phyloP scores from a whole-genome alignment of 2,329 filamentous ascomycete genomes.

The Epichloe bromicola region DNA sequence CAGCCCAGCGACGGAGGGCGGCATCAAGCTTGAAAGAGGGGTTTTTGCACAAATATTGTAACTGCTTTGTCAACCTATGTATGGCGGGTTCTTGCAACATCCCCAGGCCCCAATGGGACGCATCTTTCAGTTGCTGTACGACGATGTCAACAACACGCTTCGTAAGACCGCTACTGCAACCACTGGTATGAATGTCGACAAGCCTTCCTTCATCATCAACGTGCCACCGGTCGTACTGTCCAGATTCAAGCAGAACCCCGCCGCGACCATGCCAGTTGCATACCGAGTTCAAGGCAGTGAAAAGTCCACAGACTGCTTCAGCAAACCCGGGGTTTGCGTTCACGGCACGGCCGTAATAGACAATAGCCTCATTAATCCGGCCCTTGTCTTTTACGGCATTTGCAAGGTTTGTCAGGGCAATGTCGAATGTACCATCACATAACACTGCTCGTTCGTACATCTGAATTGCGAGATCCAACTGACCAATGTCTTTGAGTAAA shows the following conservation, averaged over 20 bases:
- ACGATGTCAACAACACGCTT: constrained; percentile 87
- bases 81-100: constrained; percentile 46
- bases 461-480: constrained; percentile 77
- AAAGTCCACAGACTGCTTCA: constrained; percentile 89
- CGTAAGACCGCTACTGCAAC: constrained; percentile 64
- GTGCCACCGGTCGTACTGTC: constrained; percentile 80
- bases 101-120: constrained; percentile 73
- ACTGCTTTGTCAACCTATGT: constrained; percentile 33
- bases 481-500: constrained; percentile 88
- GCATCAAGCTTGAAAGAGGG: constrained; percentile 23
- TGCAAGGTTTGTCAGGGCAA: constrained; percentile 87
- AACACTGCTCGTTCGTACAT: constrained; percentile 95
- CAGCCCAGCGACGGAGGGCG: constrained; percentile 48
- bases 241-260: constrained; percentile 62
- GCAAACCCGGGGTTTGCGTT: constrained; percentile 89
- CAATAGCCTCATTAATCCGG: constrained; percentile 79
- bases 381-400: constrained; percentile 98
- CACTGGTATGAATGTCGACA: constrained; percentile 52
- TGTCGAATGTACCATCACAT: constrained; percentile 91
- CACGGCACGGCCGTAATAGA: constrained; percentile 83
- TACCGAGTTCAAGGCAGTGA: constrained; percentile 90
- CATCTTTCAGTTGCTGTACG: constrained; percentile 72
- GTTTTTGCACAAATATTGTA: constrained; percentile 27
- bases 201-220: constrained; percentile 77
- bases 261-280: constrained; percentile 89